Percentiles rank a stretch among this genome's conserved stretches.
Evolutionary conservation across 202 grass and related monocot genomes (phyloP).

Genomic region (Bolboschoenoplectus hybrid): DNA sequence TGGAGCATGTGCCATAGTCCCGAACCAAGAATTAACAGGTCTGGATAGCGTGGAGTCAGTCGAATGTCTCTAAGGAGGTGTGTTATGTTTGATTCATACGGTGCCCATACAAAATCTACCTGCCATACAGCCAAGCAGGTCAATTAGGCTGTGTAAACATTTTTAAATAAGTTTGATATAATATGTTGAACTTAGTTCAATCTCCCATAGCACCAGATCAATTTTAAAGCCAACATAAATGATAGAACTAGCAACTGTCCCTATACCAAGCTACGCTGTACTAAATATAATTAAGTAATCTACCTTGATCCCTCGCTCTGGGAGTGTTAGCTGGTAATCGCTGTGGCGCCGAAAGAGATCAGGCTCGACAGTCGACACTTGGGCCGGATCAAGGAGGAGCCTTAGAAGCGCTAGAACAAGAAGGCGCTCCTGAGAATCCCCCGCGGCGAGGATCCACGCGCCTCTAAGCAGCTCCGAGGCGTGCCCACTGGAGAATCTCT

Average conservation of each 20-base stretch:
- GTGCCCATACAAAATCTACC: conserved; percentile 85
- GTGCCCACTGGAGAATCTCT: conserved; percentile 49
- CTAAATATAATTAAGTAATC: background rate
- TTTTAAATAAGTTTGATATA: background rate
- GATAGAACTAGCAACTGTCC: background rate
- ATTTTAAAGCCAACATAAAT: background rate
- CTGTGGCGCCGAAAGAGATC: conserved; percentile 83
- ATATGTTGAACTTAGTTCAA: background rate
- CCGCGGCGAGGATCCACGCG: conserved; percentile 73
- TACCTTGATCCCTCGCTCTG: conserved; percentile 45
- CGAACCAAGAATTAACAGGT: conserved; percentile 80
- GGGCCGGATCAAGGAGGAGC: conserved; percentile 56
- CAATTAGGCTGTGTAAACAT: background rate
- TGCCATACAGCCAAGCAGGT: conserved; percentile 8
- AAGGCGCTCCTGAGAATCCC: conserved; percentile 85
- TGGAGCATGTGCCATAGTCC: conserved; percentile 98
- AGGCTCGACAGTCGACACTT: conserved; percentile 49
- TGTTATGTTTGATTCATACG: conserved; percentile 72
- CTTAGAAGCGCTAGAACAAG: conserved; percentile 72
- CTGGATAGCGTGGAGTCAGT: conserved; percentile 54
- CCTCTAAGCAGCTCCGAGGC: conserved; percentile 71
- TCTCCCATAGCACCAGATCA: background rate
- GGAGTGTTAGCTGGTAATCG: conserved; percentile 55
- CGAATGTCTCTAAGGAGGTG: conserved; percentile 63
- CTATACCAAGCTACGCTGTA: background rate